A percentile compares a stretch with the other conserved stretches of the same genome.
phyloP scores from a whole-genome alignment of 768 basidiomycete species.

The Mycena leptocephala region DNA sequence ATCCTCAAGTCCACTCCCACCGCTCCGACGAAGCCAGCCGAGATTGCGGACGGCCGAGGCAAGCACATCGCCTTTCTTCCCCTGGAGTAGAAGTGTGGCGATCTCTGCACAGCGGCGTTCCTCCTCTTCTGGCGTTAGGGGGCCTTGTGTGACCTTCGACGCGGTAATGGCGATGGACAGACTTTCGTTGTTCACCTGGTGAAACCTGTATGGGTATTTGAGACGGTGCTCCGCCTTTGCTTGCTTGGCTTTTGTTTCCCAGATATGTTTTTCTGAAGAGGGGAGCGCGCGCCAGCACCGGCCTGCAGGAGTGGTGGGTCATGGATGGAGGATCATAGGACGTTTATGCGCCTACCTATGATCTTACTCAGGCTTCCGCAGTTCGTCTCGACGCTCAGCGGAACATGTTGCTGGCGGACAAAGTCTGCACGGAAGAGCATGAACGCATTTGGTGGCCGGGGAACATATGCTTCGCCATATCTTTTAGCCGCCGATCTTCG shows the following conservation, averaged over 20 bases:
- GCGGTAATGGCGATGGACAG: too few relatives aligned
- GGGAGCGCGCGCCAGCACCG: constrained; percentile 85
- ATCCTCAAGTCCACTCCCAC: too few relatives aligned
- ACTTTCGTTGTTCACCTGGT: constrained; percentile 69
- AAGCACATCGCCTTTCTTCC: constrained; percentile 81
- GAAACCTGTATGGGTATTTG: constrained; percentile 76
- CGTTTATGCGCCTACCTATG: constrained; percentile 63
- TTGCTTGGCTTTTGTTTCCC: constrained; percentile 82
- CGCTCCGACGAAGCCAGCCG: constrained; percentile 58
- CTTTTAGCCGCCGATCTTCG: too few relatives aligned
- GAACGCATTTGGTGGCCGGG: constrained; percentile 89
- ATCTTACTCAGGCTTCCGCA: constrained; percentile 84
- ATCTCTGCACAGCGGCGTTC: constrained; percentile 81
- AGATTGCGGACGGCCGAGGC: constrained; percentile 71
- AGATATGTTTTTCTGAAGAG: constrained; percentile 78
- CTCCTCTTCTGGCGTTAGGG: constrained; percentile 62
- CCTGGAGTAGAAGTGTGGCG: constrained; percentile 74
- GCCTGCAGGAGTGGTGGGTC: constrained; percentile 62
- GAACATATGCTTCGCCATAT: constrained; percentile 76
- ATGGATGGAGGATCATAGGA: neutral
- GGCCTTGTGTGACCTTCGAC: too few relatives aligned
- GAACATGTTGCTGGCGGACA: constrained; percentile 85
- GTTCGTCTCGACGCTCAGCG: constrained; percentile 84
- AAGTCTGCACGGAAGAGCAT: constrained; percentile 91
- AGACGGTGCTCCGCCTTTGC: constrained; percentile 83